Evolutionary conservation across 2,329 filamentous ascomycete species (phyloP).

Genomic region (Fusarium cicatricum): DNA sequence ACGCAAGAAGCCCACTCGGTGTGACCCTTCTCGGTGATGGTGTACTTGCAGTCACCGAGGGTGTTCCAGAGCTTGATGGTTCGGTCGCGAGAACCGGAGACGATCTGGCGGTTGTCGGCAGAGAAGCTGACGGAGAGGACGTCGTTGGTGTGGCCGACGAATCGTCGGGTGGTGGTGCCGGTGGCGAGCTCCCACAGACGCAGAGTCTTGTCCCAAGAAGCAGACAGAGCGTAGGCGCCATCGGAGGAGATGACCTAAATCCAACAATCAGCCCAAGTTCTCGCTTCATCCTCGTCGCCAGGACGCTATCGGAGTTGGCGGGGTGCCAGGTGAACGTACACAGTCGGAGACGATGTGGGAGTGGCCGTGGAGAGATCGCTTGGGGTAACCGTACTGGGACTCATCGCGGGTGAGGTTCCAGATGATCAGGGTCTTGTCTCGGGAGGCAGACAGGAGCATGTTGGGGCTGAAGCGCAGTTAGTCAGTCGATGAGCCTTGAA

Average conservation of each 20-base stretch:
- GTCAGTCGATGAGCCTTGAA: slow-evolving; percentile 19
- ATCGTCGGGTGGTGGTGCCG: slow-evolving; percentile 95
- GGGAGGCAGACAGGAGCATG: slow-evolving; percentile 97
- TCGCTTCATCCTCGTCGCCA: slow-evolving; percentile 20
- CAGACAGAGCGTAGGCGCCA: slow-evolving; percentile 97
- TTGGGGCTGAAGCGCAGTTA: slow-evolving; percentile 73
- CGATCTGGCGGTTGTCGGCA: slow-evolving; percentile 99
- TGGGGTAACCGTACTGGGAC: slow-evolving; percentile 97
- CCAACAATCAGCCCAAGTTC: slow-evolving; percentile 38
- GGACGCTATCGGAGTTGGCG: slow-evolving; percentile 11
- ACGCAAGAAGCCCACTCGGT: slow-evolving; percentile 99
- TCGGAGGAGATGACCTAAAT: slow-evolving; percentile 96
- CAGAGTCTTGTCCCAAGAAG: slow-evolving; percentile 99
- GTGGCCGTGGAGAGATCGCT: slow-evolving; percentile 98
- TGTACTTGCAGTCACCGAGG: slow-evolving; percentile 99
- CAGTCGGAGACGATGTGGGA: slow-evolving; percentile 99
- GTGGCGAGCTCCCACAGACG: slow-evolving; percentile 99
- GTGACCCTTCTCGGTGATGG: slow-evolving; percentile 99
- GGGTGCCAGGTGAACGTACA: slow-evolving; percentile 68
- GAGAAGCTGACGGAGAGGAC: slow-evolving; percentile 99
- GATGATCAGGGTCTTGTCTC: slow-evolving; percentile 99
- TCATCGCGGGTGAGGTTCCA: slow-evolving; percentile 99
- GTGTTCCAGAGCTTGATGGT: slow-evolving; percentile 99
- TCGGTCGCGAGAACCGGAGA: slow-evolving; percentile 97
- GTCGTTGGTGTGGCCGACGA: slow-evolving; percentile 99